Conservation (phyloP, 2,329 filamentous ascomycete genomes). For the Dichotomopilus funicola region DNA sequence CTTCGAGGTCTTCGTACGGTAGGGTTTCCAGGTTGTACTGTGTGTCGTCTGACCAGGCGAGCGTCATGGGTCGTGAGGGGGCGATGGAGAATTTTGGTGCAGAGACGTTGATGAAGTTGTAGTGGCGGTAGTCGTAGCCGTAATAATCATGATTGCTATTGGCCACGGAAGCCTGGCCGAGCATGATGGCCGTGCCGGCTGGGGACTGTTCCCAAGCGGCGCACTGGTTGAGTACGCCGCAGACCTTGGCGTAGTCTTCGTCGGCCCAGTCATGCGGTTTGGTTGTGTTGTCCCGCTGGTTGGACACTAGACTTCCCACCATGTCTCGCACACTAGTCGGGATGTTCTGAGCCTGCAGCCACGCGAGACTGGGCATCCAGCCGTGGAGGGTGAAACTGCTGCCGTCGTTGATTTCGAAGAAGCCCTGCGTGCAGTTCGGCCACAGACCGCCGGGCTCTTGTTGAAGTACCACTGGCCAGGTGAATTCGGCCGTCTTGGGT, state of each 20-base stretch:
- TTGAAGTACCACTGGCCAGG: slow-evolving; percentile 9
- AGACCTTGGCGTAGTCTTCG: slow-evolving; percentile 27
- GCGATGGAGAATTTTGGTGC: slow-evolving; percentile 18
- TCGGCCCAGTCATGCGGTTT: slow-evolving; percentile 24
- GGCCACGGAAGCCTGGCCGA: slow-evolving; percentile 4
- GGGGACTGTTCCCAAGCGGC: slow-evolving; percentile 41
- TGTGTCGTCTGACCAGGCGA: slow-evolving; percentile 34
- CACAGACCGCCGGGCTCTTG: slow-evolving; percentile 21
- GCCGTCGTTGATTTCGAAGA: slow-evolving; percentile 32
- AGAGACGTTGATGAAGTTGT: slow-evolving; percentile 35
- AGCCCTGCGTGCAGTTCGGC: slow-evolving; percentile 27
- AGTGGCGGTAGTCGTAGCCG: slow-evolving; percentile 31
- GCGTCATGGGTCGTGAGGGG: slow-evolving; percentile 23
- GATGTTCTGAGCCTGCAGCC: slow-evolving; percentile 31
- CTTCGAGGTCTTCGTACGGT: slow-evolving; percentile 36
- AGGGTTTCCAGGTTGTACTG: slow-evolving; percentile 37
- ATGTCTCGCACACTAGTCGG: slow-evolving; percentile 30
- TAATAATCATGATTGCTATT: too few species aligned
- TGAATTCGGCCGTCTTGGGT: slow-evolving; percentile 15
- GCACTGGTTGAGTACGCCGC: slow-evolving; percentile 33
- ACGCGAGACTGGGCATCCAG: slow-evolving; percentile 36
- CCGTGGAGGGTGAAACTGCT: slow-evolving; percentile 41
- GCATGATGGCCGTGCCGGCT: slow-evolving; percentile 30
- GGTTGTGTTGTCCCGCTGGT: slow-evolving; percentile 15
- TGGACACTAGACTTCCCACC: slow-evolving; percentile 24